These are phyloP conservation scores for Penicillium roqueforti DNA, from an alignment of 495 filamentous ascomycete species.

Conservation along the genomic window DNA sequence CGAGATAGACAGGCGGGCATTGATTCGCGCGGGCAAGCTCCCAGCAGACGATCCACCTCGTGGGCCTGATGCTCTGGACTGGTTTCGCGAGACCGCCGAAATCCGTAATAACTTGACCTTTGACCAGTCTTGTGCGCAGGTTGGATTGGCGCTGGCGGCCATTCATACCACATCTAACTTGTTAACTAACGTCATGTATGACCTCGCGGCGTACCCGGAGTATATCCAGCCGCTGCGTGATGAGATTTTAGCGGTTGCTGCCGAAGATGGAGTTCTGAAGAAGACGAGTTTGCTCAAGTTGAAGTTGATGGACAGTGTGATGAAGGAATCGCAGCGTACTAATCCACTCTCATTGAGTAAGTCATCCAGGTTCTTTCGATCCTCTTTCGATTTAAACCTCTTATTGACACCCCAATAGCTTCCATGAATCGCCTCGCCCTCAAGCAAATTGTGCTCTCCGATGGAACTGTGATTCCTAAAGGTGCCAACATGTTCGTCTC, in stretches of 20 bases:
- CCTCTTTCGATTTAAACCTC: background rate
- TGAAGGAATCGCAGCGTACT: slow-evolving; percentile 38
- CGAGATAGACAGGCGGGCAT: slow-evolving; percentile 27
- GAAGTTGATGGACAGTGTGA: slow-evolving; percentile 45
- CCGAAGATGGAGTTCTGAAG: slow-evolving; percentile 38
- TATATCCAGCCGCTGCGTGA: slow-evolving; percentile 34
- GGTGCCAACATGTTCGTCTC: slow-evolving; percentile 37
- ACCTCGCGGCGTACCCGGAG: slow-evolving; percentile 37
- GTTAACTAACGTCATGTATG: slow-evolving; percentile 39
- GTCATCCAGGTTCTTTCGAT: slow-evolving; percentile 3
- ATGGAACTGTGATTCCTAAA: slow-evolving; percentile 33
- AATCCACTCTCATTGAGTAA: slow-evolving; percentile 34
- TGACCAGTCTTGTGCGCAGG: slow-evolving; percentile 25
- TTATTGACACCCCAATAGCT: slow-evolving; percentile 21
- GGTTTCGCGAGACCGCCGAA: slow-evolving; percentile 29
- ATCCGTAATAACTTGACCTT: slow-evolving; percentile 7
- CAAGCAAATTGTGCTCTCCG: slow-evolving; percentile 29
- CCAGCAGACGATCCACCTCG: slow-evolving; percentile 14
- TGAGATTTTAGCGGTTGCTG: slow-evolving; percentile 34
- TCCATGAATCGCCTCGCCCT: slow-evolving; percentile 41
- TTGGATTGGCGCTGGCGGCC: slow-evolving; percentile 38
- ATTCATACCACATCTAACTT: slow-evolving; percentile 45
- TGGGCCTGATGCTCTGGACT: slow-evolving; percentile 34
- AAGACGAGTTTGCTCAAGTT: slow-evolving; percentile 48
- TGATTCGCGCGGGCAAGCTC: slow-evolving; percentile 27